Evolutionary conservation across 345 rosid species (phyloP).

Genomic region (thale cress (Arabidopsis thaliana)): DNA sequence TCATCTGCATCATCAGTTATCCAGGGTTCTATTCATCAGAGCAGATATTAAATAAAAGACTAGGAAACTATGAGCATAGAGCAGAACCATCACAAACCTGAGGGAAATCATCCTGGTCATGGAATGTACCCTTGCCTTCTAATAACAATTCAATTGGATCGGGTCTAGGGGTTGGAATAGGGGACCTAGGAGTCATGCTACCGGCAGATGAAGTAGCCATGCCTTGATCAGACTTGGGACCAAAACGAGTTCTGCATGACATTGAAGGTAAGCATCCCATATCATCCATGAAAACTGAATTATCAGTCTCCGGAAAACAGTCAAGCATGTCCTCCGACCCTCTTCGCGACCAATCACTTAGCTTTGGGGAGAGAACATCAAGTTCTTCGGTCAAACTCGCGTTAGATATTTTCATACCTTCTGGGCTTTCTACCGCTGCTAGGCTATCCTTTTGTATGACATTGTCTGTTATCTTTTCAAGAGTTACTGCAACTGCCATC

Average conservation of each 20-base stretch:
- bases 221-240: constrained; percentile 91
- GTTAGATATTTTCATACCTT: constrained; percentile 74
- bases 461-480: constrained; percentile 71
- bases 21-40: constrained; percentile 35
- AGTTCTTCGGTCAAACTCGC: constrained; percentile 80
- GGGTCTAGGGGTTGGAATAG: constrained; percentile 76
- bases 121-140: constrained; percentile 68
- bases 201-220: constrained; percentile 89
- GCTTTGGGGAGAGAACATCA: constrained; percentile 79
- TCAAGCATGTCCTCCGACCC: constrained; percentile 93
- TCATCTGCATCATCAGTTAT: constrained; percentile 60
- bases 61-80: not conserved
- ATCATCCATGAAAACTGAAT: constrained; percentile 74
- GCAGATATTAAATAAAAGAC: constrained; percentile 19
- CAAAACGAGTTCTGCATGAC: constrained; percentile 90
- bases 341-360: constrained; percentile 88
- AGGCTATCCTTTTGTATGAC: constrained; percentile 65
- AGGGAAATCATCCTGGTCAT: constrained; percentile 77
- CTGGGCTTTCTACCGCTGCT: constrained; percentile 67
- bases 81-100: constrained; percentile 57
- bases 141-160: constrained; percentile 74
- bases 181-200: constrained; percentile 95
- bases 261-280: constrained; percentile 75
- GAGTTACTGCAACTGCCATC: constrained; percentile 67
- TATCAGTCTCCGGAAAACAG: constrained; percentile 81